Percentiles rank a stretch among this genome's conserved stretches.
These are phyloP conservation scores for Solidago caesia DNA, from an alignment of 129 eudicot genomes.

Conservation along the genomic window DNA sequence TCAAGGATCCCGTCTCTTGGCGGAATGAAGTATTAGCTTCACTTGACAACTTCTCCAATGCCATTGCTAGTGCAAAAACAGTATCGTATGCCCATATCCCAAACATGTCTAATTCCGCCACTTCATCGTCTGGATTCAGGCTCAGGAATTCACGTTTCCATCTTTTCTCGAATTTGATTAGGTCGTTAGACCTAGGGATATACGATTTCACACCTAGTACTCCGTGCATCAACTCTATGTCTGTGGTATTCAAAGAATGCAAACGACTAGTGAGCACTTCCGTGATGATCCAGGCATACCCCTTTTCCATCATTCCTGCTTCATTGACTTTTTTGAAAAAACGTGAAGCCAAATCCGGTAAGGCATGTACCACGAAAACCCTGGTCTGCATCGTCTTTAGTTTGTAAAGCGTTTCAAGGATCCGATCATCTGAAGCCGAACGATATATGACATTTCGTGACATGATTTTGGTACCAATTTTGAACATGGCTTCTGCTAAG, in stretches of 20 bases:
- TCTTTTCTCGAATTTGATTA: slow-evolving; percentile 10
- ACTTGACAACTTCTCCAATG: slow-evolving; percentile 5
- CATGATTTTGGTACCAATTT: background rate
- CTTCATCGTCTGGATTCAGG: background rate
- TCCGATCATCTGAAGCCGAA: slow-evolving; percentile 16
- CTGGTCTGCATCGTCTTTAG: slow-evolving; percentile 13
- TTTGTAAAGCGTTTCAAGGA: slow-evolving; percentile 11
- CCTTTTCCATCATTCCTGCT: slow-evolving; percentile 20
- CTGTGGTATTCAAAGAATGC: background rate
- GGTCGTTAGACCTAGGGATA: slow-evolving; percentile 5
- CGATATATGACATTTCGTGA: background rate
- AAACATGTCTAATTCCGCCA: background rate
- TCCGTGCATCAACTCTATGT: slow-evolving; percentile 11
- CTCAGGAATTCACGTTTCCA: slow-evolving; percentile 9
- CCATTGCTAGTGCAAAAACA: slow-evolving; percentile 2
- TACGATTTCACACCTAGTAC: slow-evolving; percentile 11
- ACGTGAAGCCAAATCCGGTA: background rate
- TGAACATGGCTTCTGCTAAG: slow-evolving; percentile 23
- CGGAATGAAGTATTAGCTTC: background rate
- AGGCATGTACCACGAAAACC: slow-evolving; percentile 5
- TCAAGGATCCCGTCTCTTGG: background rate
- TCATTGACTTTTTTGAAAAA: slow-evolving; percentile 17
- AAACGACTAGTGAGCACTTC: slow-evolving; percentile 16
- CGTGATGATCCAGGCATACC: slow-evolving; percentile 13
- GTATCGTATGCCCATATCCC: slow-evolving; percentile 15